Percentiles rank a stretch among this genome's conserved stretches.
Evolutionary conservation across 2,329 filamentous ascomycete species (phyloP).

Genomic region (Pleoardoris graminearum): DNA sequence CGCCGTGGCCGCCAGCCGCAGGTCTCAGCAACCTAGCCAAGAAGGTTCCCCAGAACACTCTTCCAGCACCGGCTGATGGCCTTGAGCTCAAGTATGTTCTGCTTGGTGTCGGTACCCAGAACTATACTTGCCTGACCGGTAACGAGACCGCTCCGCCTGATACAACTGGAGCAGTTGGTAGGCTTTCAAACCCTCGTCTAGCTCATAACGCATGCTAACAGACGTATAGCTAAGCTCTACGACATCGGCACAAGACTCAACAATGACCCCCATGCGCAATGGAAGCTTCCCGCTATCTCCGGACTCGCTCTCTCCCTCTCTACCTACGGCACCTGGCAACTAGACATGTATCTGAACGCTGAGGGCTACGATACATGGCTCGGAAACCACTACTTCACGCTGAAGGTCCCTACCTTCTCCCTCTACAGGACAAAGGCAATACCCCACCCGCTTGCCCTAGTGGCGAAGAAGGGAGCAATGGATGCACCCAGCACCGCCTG

Average conservation of each 20-base stretch:
- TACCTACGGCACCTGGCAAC: conserved; percentile 16
- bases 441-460: conserved; percentile 47
- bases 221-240: conserved; percentile 37
- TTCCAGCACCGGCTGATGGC: conserved; percentile 32
- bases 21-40: conserved; percentile 31
- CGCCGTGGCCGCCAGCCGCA: conserved; percentile 14
- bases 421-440: conserved; percentile 49
- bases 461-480: conserved; percentile 55
- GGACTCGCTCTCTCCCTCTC: conserved; percentile 39
- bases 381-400: conserved; percentile 70
- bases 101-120: conserved; percentile 57
- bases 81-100: conserved; percentile 51
- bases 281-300: conserved; percentile 39
- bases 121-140: conserved; percentile 51
- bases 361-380: conserved; percentile 48
- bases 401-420: conserved; percentile 62
- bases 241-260: conserved; percentile 40
- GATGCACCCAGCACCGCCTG: conserved; percentile 55
- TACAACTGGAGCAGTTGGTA: conserved; percentile 41
- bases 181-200: conserved; percentile 5
- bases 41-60: conserved; percentile 34
- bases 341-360: conserved; percentile 32
- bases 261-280: conserved; percentile 32
- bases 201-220: conserved; percentile 13
- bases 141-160: conserved; percentile 32